Evolutionary conservation across 352 stramenopile genomes (phyloP).

Genomic region (Phytophthora lateralis): DNA sequence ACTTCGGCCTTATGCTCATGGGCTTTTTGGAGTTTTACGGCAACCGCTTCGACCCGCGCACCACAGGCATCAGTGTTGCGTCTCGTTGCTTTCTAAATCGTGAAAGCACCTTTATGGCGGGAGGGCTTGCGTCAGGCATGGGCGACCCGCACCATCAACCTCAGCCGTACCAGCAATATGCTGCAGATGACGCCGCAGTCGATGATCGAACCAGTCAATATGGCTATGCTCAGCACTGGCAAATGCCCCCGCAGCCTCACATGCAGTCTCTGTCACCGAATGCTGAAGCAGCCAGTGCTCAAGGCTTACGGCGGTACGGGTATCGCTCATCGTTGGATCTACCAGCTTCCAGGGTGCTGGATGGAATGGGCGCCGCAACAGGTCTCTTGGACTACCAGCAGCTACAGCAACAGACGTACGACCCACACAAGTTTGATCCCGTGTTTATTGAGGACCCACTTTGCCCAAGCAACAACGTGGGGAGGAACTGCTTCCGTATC

Average conservation of each 20-base stretch:
- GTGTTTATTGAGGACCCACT: conserved; percentile 96
- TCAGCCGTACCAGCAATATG: conserved; percentile 40
- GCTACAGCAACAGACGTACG: conserved; percentile 59
- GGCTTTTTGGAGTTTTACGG: conserved; percentile 98
- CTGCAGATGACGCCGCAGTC: conserved; percentile 49
- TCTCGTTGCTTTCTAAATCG: conserved; percentile 84
- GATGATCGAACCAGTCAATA: conserved; percentile 60
- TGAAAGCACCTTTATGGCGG: conserved; percentile 55
- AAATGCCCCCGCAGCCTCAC: conserved; percentile 49
- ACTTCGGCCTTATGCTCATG: conserved; percentile 96
- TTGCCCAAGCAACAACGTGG: conserved; percentile 94
- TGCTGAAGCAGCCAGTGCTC: conserved; percentile 59
- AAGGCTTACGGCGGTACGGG: conserved; percentile 64
- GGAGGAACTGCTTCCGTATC: conserved; percentile 96
- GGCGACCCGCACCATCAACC: conserved; percentile 49
- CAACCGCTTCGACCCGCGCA: conserved; percentile 92
- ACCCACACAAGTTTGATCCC: conserved; percentile 93
- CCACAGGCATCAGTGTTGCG: conserved; percentile 90
- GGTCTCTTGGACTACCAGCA: conserved; percentile 53
- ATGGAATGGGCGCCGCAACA: conserved; percentile 32
- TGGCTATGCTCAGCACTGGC: conserved; percentile 61
- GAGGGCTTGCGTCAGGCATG: conserved; percentile 19
- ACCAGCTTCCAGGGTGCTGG: conserved; percentile 39
- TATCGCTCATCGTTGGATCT: conserved; percentile 76
- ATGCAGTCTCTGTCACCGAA: conserved; percentile 53